phyloP scores from a whole-genome alignment of 73 alveolate genomes.

The Uronychia setigera region DNA sequence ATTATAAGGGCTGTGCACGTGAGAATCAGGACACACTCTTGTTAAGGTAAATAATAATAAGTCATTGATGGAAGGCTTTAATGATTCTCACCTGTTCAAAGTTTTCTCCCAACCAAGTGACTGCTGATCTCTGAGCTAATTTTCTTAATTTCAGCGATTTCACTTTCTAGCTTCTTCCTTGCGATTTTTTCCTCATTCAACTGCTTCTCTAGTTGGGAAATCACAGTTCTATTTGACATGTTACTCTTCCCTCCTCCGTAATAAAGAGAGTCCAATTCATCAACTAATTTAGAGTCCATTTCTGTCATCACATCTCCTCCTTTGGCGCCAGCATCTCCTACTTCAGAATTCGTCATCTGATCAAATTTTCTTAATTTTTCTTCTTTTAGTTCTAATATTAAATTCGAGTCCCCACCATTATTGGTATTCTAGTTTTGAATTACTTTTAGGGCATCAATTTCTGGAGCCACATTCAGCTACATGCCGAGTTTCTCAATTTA shows the following conservation, averaged over 20 bases:
- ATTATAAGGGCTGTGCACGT: no score
- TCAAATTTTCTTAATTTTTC: background rate
- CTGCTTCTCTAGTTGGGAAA: constrained; percentile 3
- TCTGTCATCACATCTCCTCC: no score
- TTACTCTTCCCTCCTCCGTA: constrained; percentile 13
- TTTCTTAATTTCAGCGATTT: constrained; percentile 4
- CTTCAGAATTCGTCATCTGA: background rate
- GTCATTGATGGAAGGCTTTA: constrained; percentile 1
- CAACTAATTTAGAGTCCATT: background rate
- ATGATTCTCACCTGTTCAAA: background rate
- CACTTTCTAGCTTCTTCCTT: constrained; percentile 6
- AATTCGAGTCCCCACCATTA: background rate
- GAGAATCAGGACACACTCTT: no score
- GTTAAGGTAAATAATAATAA: no score
- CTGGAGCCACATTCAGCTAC: background rate
- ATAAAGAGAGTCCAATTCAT: constrained; percentile 30
- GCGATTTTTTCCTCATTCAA: background rate
- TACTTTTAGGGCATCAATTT: background rate
- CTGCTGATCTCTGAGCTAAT: constrained; percentile 1
- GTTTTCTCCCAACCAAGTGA: background rate
- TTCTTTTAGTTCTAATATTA: background rate
- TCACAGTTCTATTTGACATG: background rate
- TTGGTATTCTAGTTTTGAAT: background rate
- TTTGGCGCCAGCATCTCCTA: background rate
- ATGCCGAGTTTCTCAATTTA: background rate